A percentile compares a stretch with the other conserved stretches of the same genome.
Evolutionary conservation across 371 early-diverging fungal genomes (phyloP).

Genomic region (Saksenaea vasiformis): DNA sequence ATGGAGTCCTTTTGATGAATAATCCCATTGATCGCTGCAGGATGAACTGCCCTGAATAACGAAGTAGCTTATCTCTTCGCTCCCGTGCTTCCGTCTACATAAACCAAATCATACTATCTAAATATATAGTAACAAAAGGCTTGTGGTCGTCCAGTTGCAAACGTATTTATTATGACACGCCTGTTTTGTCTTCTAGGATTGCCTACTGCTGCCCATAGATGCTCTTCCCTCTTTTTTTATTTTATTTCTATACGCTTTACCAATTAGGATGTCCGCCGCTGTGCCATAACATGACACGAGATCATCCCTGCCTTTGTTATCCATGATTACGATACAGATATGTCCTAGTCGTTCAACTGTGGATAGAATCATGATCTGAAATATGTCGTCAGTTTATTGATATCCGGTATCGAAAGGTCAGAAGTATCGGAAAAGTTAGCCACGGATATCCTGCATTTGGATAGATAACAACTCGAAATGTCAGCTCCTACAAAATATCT

Average conservation of each 20-base stretch:
- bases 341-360: too few relatives aligned
- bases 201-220: background rate
- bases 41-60: background rate
- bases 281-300: background rate
- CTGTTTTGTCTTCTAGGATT: background rate
- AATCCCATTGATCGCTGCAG: slow-evolving; percentile 2
- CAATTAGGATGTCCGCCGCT: background rate
- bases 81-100: background rate
- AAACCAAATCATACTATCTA: background rate
- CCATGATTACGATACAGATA: too few relatives aligned
- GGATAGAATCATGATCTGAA: background rate
- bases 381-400: too few relatives aligned
- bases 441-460: too few relatives aligned
- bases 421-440: too few relatives aligned
- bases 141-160: background rate
- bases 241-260: too few relatives aligned
- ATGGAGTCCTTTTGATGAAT: background rate
- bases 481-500: too few relatives aligned
- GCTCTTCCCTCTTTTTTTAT: background rate
- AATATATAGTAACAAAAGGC: background rate
- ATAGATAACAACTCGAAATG: too few relatives aligned
- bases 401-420: too few relatives aligned
- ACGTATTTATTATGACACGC: background rate
- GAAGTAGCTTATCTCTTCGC: background rate
- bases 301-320: too few relatives aligned